phyloP scores from a whole-genome alignment of 2,329 filamentous ascomycete species.

The Fusarium sp. region DNA sequence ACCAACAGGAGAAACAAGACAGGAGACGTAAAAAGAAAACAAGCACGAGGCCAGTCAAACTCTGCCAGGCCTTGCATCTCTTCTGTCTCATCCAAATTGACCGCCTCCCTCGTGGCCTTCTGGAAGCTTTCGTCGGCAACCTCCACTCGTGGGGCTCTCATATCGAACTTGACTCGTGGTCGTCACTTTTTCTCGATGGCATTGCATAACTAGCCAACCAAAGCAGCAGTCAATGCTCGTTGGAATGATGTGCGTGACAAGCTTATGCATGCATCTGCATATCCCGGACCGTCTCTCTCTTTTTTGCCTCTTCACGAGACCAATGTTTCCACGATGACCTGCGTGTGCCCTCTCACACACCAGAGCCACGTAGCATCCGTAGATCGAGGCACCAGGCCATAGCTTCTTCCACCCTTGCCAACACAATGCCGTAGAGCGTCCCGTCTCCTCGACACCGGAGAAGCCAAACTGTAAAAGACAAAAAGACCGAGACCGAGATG shows the following conservation, averaged over 20 bases:
- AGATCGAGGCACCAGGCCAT: background rate
- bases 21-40: background rate
- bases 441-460: background rate
- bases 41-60: background rate
- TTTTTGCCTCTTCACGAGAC: conserved; percentile 5
- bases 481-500: conserved; percentile 12
- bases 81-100: conserved; percentile 18
- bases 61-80: conserved; percentile 1
- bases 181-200: background rate
- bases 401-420: background rate
- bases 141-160: conserved; percentile 24
- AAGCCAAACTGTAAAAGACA: background rate
- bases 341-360: background rate
- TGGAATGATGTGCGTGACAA: conserved; percentile 21
- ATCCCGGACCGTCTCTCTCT: background rate
- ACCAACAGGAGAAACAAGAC: conserved; percentile 1
- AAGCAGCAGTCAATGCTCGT: background rate
- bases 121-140: conserved; percentile 31
- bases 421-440: background rate
- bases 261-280: conserved; percentile 16
- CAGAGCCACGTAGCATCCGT: background rate
- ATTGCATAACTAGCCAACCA: background rate
- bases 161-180: conserved; percentile 21
- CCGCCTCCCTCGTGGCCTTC: conserved; percentile 24
- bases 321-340: background rate